These are phyloP conservation scores for Calocera cornea DNA, from an alignment of 768 basidiomycete species.

Conservation along the genomic window DNA sequence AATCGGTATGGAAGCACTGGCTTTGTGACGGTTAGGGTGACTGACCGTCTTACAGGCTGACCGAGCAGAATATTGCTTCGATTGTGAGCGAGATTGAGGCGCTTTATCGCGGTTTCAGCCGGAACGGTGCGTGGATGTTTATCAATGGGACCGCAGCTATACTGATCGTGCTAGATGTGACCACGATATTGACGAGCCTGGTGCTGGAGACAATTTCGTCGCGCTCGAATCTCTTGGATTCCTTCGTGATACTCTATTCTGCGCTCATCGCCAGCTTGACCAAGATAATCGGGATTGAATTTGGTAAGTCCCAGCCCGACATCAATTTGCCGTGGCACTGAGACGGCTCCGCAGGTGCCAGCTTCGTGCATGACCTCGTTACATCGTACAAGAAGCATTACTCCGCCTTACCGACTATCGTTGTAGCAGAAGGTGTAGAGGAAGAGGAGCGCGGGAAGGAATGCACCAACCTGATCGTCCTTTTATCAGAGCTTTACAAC, in stretches of 20 bases:
- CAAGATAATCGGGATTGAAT: constrained; percentile 71
- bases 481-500: constrained; percentile 89
- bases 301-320: constrained; percentile 41
- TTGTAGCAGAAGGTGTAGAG: not conserved
- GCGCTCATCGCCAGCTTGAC: constrained; percentile 71
- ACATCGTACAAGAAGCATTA: constrained; percentile 51
- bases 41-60: constrained; percentile 42
- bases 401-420: constrained; percentile 16
- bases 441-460: constrained; percentile 50
- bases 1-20: constrained; percentile 47
- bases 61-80: constrained; percentile 71
- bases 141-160: constrained; percentile 5
- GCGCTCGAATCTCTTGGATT: constrained; percentile 70
- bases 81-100: constrained; percentile 64
- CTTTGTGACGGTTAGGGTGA: not conserved
- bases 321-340: not conserved
- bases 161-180: constrained; percentile 46
- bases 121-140: constrained; percentile 52
- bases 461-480: constrained; percentile 70
- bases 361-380: constrained; percentile 64
- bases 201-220: constrained; percentile 68
- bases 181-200: constrained; percentile 58
- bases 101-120: constrained; percentile 57
- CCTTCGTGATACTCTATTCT: constrained; percentile 78
- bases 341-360: constrained; percentile 42